These are phyloP conservation scores for Tolypocladium sp. DNA, from an alignment of 2,329 filamentous ascomycete species.

Conservation along the genomic window DNA sequence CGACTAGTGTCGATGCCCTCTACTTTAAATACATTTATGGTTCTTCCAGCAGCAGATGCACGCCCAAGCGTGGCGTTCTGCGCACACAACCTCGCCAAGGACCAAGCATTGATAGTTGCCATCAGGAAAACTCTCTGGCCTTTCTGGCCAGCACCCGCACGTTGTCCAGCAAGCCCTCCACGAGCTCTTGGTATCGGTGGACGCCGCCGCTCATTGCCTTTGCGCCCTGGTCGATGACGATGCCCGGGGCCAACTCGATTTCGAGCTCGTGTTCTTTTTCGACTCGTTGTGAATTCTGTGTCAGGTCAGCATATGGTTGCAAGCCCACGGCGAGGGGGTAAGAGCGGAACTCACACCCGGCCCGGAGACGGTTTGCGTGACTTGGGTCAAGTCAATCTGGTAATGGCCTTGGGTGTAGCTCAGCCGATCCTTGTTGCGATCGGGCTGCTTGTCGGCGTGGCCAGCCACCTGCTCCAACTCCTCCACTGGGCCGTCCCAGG, in stretches of 20 bases:
- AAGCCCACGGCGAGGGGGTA: neutral
- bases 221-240: constrained; percentile 57
- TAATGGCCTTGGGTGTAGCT: constrained; percentile 85
- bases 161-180: constrained; percentile 70
- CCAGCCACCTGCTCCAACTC: constrained; percentile 36
- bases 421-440: constrained; percentile 80
- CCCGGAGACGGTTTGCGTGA: constrained; percentile 42
- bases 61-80: neutral
- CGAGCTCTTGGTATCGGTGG: constrained; percentile 56
- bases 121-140: constrained; percentile 20
- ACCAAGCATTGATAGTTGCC: neutral
- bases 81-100: neutral
- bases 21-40: neutral
- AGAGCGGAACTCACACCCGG: constrained; percentile 23
- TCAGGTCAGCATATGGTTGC: constrained; percentile 1
- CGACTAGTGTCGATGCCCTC: neutral
- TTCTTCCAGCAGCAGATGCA: neutral
- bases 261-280: constrained; percentile 75
- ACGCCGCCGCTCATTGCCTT: constrained; percentile 40
- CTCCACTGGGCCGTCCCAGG: constrained; percentile 61
- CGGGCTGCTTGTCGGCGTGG: constrained; percentile 33
- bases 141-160: constrained; percentile 48
- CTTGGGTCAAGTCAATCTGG: constrained; percentile 88
- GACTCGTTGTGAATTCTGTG: constrained; percentile 27
- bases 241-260: constrained; percentile 58